These are phyloP conservation scores for Tetrapisispora fleetii DNA, from an alignment of 805 yeast genomes.

Conservation along the genomic window DNA sequence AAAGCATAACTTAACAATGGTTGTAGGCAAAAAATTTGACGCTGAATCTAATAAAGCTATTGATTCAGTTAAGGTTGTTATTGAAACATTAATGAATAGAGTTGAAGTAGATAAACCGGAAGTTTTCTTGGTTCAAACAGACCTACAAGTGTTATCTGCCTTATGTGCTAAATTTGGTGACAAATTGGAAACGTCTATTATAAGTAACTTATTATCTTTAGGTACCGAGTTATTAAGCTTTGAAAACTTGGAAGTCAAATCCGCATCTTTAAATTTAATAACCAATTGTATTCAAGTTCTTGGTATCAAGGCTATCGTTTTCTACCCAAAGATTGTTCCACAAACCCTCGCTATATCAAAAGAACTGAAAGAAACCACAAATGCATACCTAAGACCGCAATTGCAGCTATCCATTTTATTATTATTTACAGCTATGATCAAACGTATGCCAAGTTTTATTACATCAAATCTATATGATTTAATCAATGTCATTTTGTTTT, in stretches of 20 bases:
- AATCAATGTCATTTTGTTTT: conserved; percentile 45
- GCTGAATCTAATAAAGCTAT: conserved; percentile 48
- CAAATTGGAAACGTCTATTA: conserved; percentile 36
- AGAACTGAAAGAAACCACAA: conserved; percentile 13
- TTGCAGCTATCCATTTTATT: conserved; percentile 64
- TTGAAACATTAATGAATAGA: conserved; percentile 40
- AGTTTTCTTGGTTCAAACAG: conserved; percentile 51
- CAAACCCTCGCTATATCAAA: conserved; percentile 57
- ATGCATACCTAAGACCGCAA: conserved; percentile 24
- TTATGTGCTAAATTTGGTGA: conserved; percentile 56
- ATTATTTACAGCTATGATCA: conserved; percentile 63
- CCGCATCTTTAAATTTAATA: conserved; percentile 66
- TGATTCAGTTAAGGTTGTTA: conserved; percentile 41
- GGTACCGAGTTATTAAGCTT: conserved; percentile 44
- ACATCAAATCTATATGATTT: conserved; percentile 57
- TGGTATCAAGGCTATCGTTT: conserved; percentile 81
- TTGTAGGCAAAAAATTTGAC: conserved; percentile 61
- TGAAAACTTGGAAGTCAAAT: conserved; percentile 48
- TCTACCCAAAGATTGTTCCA: conserved; percentile 75
- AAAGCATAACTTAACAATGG: conserved; percentile 50
- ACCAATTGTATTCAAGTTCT: conserved; percentile 59
- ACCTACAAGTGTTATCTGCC: conserved; percentile 56
- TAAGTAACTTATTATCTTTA: conserved; percentile 41
- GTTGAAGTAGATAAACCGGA: conserved; percentile 18
- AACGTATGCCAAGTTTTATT: conserved; percentile 79